Evolutionary conservation across 441 rosid species (phyloP), one percentile per base, ranked within the genome.

Genomic region (Theobroma grandiflorum): DNA sequence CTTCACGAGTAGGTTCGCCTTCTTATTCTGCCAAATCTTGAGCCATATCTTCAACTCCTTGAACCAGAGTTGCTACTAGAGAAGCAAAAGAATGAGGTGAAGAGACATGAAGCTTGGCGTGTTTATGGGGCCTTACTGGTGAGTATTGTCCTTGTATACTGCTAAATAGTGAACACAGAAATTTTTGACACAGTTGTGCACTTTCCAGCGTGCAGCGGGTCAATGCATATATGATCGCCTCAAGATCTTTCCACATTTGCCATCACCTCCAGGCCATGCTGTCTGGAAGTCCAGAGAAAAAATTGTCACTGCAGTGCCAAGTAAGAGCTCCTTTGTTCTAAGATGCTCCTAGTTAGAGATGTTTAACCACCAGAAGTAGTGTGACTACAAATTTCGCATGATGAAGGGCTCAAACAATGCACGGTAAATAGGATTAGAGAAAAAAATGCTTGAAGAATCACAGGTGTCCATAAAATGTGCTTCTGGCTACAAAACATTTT

Each of bases 21-120:
- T 81, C 94, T 93, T 81, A 70, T 96, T 81, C 80, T 96, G 78
- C 91, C 98, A 65, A 93, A 95, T 83, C 93, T 96, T 47, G 88
- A 89, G 85, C 93, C 94, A 62, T 96, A 96, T 83, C 85, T 93
- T 76, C 82, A 79, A 31, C 94, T 92, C 87, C 97, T 94, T 71
- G 96, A 96, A 88, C 97, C 97, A n/a, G 98, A 95, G 84, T 84
- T 93, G 92, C 86, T 90, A 79, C 91, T 87, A 80, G 98, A 95
- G 86, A 91, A 80, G 86, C 98, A 91, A 82, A 93, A 91, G 86
- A 96, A 95, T 83, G 96, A 88, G 87, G 82, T 91, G 82, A 95
- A 95, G 91, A 91, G 94, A 86, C 87, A 89, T 74, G 98, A 96
- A 87, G 98, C 98, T 72, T 93, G 98, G 98, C 95, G 88, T 66